Evolutionary conservation across 2,329 filamentous ascomycete species (phyloP).

Genomic region (Cladophialophora carrionii): DNA sequence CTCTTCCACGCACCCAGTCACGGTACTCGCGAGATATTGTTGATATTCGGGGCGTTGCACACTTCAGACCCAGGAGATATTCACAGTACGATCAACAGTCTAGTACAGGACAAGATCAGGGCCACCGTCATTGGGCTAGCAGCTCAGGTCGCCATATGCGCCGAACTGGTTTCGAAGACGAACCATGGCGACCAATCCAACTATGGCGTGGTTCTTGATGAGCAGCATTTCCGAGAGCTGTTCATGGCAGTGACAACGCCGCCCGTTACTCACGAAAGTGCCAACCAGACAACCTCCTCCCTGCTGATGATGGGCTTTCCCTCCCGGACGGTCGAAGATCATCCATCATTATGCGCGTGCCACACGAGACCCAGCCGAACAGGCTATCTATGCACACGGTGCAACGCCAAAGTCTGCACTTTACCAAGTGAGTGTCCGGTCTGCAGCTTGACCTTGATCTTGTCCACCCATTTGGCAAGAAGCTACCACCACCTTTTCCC

Average conservation of each 20-base stretch:
- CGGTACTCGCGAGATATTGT: conserved; percentile 87
- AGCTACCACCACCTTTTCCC: conserved; percentile 94
- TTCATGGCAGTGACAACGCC: conserved; percentile 87
- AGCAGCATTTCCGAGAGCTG: conserved; percentile 85
- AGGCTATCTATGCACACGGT: conserved; percentile 89
- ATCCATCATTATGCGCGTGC: conserved; percentile 82
- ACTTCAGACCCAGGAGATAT: conserved; percentile 95
- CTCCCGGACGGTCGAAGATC: conserved; percentile 73
- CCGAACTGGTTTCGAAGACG: conserved; percentile 82
- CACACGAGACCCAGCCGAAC: conserved; percentile 80
- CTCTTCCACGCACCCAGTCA: conserved; percentile 93
- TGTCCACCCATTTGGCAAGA: conserved; percentile 90
- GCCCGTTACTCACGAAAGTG: conserved; percentile 67
- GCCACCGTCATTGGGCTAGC: conserved; percentile 88
- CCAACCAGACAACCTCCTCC: conserved; percentile 52
- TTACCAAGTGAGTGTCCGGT: conserved; percentile 88
- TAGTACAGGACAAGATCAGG: conserved; percentile 80
- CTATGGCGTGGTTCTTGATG: conserved; percentile 85
- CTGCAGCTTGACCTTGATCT: conserved; percentile 87
- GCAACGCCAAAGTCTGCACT: conserved; percentile 83
- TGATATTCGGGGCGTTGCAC: conserved; percentile 87
- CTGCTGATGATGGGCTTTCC: conserved; percentile 99
- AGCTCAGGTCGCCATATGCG: conserved; percentile 89
- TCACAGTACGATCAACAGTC: conserved; percentile 78
- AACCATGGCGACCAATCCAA: conserved; percentile 72